Base-by-base conservation (phyloP, 2,329 filamentous ascomycete genomes). In the Microcera coccophila region DNA sequence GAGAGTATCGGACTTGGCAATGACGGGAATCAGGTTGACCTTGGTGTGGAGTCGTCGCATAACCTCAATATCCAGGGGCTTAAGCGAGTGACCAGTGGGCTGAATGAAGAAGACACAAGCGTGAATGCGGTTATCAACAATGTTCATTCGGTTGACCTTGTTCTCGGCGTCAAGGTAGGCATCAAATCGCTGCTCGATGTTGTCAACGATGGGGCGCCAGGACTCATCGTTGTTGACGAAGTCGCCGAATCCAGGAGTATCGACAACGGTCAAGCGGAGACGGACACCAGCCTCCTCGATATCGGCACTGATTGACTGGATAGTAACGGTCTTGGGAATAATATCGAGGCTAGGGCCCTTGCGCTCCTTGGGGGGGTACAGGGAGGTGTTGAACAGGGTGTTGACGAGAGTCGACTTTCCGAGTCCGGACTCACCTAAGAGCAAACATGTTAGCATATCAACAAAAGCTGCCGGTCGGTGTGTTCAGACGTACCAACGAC, bases 151-250 rank as follows among this genome's bases (percentile, higher is more conserved):
- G 79, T 98, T 98, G 68, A 98, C 90, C 82, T 97, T 98, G 83
- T 98, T 98, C 81, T 98, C 93, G 35, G 93, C 91, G 71, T 98
- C 93, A 47, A 98, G 79, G 71, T 97, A 98, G 41, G 93, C 90
- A 71, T 98, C 93, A 64, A 93, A 98, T 58, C 93, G 87, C 79
- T 95, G 90, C 78, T 98, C 93, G 62, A 98, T 97, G 78, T 97
- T 97, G 78, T 98, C 93, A 61, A 96, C 85, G 71, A 98, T 98
- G 44, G 93, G 93, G 63, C 93, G 84, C 93, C 93, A 98, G 20
- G 93, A 98, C 72, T 97, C 93, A 62, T 97, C 93, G 66, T 98
- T 98, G 85, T 98, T 98, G 65, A 98, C 93, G 64, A 97, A 98
- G 73, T 98, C 93, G 62, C 93, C 93, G 60, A 98, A 98, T 52